Evolutionary conservation across 1,284 basidiomycete genomes (phyloP).

Genomic region (Leccinum pachyderme): DNA sequence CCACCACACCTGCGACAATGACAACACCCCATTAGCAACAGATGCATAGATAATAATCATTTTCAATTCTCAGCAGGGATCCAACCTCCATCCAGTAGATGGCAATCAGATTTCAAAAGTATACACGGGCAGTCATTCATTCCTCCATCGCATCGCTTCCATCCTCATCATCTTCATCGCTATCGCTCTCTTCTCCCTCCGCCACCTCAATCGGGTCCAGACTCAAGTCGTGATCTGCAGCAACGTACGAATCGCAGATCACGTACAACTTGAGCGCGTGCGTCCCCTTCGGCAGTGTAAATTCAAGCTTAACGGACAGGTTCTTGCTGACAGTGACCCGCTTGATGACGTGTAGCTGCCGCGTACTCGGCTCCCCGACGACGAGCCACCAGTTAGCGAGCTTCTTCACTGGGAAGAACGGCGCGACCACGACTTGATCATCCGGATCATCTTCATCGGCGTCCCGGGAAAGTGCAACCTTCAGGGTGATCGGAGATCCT

Average conservation of each 20-base stretch:
- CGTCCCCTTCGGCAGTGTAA: constrained; percentile 80
- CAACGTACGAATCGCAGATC: constrained; percentile 88
- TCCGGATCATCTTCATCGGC: constrained; percentile 81
- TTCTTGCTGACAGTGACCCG: constrained; percentile 62
- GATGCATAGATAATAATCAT: no score
- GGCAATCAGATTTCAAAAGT: no score
- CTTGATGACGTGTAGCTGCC: constrained; percentile 80
- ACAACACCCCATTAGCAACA: no score
- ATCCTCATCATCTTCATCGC: constrained; percentile 66
- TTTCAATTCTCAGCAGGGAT: no score
- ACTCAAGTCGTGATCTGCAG: constrained; percentile 88
- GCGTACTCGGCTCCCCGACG: constrained; percentile 75
- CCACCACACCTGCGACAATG: no score
- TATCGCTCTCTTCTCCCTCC: constrained; percentile 83
- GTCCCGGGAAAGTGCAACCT: constrained; percentile 83
- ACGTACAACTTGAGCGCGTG: constrained; percentile 82
- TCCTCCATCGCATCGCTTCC: constrained; percentile 45
- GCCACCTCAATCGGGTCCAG: constrained; percentile 79
- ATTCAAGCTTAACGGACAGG: constrained; percentile 84
- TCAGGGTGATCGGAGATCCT: constrained; percentile 78
- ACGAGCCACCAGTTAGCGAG: constrained; percentile 97
- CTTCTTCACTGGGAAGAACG: constrained; percentile 90
- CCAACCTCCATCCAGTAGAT: no score
- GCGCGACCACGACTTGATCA: constrained; percentile 85
- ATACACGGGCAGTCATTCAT: constrained; percentile 11